Conservation (phyloP, 2,329 filamentous ascomycete species). For the Ascocoryne sarcoides region DNA sequence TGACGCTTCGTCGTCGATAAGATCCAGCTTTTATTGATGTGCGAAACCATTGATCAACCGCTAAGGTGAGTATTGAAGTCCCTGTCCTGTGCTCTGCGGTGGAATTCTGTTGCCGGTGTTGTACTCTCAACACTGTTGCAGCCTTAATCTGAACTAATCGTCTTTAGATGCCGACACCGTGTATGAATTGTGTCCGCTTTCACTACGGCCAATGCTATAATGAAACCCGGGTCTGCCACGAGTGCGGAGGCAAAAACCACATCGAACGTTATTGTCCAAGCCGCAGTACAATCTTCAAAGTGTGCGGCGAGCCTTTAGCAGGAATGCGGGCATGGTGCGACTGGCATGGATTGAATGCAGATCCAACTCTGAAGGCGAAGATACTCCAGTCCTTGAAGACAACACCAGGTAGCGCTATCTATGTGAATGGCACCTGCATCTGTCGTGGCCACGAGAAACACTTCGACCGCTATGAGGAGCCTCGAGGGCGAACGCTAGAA, state of each 20-base stretch:
- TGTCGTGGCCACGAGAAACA: conserved; percentile 16
- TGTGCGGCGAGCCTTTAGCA: conserved; percentile 12
- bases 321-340: conserved; percentile 17
- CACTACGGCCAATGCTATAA: conserved; percentile 17
- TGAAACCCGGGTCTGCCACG: conserved; percentile 11
- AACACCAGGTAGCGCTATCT: conserved; percentile 19
- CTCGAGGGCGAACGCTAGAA: conserved; percentile 8
- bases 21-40: no score
- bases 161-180: conserved; percentile 14
- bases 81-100: no score
- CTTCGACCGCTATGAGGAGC: conserved; percentile 6
- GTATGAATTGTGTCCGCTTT: conserved; percentile 18
- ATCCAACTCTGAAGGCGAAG: conserved; percentile 11
- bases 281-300: conserved; percentile 4
- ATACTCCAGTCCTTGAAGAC: conserved; percentile 17
- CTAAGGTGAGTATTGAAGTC: no score
- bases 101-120: no score
- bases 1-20: no score
- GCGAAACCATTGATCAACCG: no score
- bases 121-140: no score
- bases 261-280: conserved; percentile 20
- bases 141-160: no score
- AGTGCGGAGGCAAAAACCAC: conserved; percentile 14
- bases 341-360: conserved; percentile 12
- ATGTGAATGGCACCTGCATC: conserved; percentile 16